Evolutionary conservation across 73 alveolate species (phyloP), one percentile per base, ranked within the genome.

Genomic region (Paramecium sonneborni): DNA sequence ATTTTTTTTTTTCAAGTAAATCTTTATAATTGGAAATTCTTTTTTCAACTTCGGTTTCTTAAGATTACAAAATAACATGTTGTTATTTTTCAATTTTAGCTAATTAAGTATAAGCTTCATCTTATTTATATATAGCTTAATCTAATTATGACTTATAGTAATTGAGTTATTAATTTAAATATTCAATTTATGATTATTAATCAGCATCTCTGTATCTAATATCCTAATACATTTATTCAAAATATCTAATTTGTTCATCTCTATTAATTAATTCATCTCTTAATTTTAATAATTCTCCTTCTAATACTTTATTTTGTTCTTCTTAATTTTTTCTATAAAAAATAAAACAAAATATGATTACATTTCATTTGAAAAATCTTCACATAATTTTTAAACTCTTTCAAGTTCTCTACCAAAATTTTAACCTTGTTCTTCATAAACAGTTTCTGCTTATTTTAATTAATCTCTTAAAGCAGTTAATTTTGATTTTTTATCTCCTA

Each of bases 341-440:
- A 41, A 30, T 23, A 43, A 41, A 11, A 18, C 1, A 4, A 35
- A 4, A 5, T 18, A 52, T 52, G 0, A 38, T 79, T 79, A 79
- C 90, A 79, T 79, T 79, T 79, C 90, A 39, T 26, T 43, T 43
- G 90, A 79, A 44, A 79, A 79, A 23, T 79, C 90, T 28, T 79
- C 90, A 43, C 90, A 79, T 21, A 41, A 34, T 79, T 39, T 79
- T 79, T 79, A 41, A 0, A 79, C 90, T 20, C 90, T 38, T 39
- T 79, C 90, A 9, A 79, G 55, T 46, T 79, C 90, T 44, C 52
- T 79, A 4, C 90, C 90, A 79, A 79, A 79, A 79, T 79, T 79
- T 46, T 39, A 26, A 0, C 90, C 90, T 79, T 79, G 10, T 43
- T 79, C 90, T 43, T 79, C 90, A 44, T 43, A 79, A 38, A 30